These are phyloP conservation scores for Fomitopsis betulina DNA, from an alignment of 1,284 basidiomycete species.

Conservation along the genomic window DNA sequence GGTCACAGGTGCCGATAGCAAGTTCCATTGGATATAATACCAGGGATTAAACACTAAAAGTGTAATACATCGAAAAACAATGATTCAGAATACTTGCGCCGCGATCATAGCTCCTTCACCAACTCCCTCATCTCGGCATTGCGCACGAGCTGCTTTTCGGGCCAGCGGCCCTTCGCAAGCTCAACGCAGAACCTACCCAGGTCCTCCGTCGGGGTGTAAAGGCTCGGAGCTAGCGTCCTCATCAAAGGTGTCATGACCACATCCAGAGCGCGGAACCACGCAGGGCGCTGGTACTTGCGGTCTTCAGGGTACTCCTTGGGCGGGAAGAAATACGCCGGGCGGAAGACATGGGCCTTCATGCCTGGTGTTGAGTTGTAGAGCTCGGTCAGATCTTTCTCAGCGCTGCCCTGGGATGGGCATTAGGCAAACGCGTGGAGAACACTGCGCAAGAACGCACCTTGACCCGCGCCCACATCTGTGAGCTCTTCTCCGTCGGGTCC, in stretches of 20 bases:
- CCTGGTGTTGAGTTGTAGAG: constrained; percentile 16
- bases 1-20: no score
- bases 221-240: constrained; percentile 11
- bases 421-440: neutral
- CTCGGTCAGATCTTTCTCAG: constrained; percentile 24
- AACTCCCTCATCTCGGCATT: constrained; percentile 23
- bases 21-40: no score
- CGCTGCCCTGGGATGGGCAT: constrained; percentile 20
- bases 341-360: constrained; percentile 22
- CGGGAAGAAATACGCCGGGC: constrained; percentile 31
- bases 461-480: constrained; percentile 28
- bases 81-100: neutral
- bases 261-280: constrained; percentile 12
- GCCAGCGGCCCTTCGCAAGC: constrained; percentile 28
- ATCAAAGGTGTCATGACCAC: constrained; percentile 11
- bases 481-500: constrained; percentile 27
- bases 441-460: constrained; percentile 22
- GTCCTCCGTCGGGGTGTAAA: constrained; percentile 19
- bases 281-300: constrained; percentile 23
- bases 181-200: constrained; percentile 25
- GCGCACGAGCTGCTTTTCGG: constrained; percentile 19
- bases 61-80: neutral
- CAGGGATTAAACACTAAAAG: no score
- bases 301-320: constrained; percentile 26
- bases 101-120: constrained; percentile 10